Evolutionary conservation across 2,329 filamentous ascomycete species (phyloP).

Genomic region (Cytospora paraplurivora): DNA sequence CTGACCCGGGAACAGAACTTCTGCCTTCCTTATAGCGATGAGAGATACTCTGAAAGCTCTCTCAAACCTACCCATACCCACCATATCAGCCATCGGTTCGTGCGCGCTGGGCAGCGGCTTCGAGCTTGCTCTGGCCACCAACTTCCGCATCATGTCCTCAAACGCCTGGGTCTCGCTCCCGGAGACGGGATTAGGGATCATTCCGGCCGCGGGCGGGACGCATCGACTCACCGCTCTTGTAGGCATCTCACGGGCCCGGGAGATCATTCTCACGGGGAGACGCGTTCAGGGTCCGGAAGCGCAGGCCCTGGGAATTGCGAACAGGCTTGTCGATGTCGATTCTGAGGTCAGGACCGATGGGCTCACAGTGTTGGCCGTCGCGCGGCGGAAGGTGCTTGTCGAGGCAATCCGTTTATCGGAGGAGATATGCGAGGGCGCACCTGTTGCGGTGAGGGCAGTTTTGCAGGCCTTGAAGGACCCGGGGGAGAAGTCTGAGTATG

Average conservation of each 20-base stretch:
- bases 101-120: constrained; percentile 89
- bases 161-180: constrained; percentile 80
- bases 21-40: constrained; percentile 74
- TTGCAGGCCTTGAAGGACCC: constrained; percentile 75
- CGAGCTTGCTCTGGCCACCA: constrained; percentile 85
- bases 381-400: constrained; percentile 68
- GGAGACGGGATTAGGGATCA: constrained; percentile 89
- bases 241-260: constrained; percentile 78
- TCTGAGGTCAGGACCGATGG: constrained; percentile 47
- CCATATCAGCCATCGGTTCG: constrained; percentile 84
- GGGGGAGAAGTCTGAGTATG: constrained; percentile 75
- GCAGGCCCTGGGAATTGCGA: constrained; percentile 86
- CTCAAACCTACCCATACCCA: constrained; percentile 78
- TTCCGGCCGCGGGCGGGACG: constrained; percentile 92
- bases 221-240: constrained; percentile 82
- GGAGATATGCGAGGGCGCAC: constrained; percentile 82
- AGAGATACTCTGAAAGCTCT: constrained; percentile 75
- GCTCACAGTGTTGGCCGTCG: constrained; percentile 49
- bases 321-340: constrained; percentile 81
- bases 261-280: constrained; percentile 86
- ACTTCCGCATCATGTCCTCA: constrained; percentile 83
- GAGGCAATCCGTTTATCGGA: constrained; percentile 77
- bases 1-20: constrained; percentile 58
- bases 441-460: constrained; percentile 77
- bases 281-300: constrained; percentile 80